Percentiles rank a stretch among this genome's conserved stretches.
Conservation (phyloP, 129 eudicot species). For the Pittosporum tobira region DNA sequence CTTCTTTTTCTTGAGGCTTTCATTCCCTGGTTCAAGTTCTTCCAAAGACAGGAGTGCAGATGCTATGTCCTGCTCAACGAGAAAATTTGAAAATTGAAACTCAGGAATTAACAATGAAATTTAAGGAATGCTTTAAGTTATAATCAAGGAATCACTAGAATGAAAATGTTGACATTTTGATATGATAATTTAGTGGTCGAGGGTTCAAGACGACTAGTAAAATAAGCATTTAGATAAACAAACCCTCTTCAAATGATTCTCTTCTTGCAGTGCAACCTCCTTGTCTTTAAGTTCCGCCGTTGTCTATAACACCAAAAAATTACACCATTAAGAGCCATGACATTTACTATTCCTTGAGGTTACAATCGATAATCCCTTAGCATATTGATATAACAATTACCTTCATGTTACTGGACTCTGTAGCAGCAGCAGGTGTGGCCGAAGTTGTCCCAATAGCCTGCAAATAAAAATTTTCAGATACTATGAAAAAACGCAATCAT, state of each 20-base stretch:
- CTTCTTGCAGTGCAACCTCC: background rate
- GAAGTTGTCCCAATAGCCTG: background rate
- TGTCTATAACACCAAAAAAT: background rate
- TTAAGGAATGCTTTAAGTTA: too few relatives aligned
- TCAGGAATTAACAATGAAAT: background rate
- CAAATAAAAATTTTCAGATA: background rate
- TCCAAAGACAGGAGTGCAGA: background rate
- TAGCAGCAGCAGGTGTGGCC: background rate
- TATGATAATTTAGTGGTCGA: too few relatives aligned
- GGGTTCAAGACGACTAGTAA: background rate
- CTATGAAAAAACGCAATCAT: background rate
- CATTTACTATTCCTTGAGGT: too few relatives aligned
- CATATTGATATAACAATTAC: background rate
- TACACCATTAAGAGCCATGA: too few relatives aligned
- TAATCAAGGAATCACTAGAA: too few relatives aligned
- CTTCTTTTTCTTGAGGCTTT: background rate
- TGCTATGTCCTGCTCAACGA: slow-evolving; percentile 1
- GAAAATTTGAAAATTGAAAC: background rate
- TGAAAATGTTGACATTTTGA: too few relatives aligned
- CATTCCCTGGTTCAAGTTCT: background rate
- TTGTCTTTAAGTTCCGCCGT: background rate
- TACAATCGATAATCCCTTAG: too few relatives aligned
- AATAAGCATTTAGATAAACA: background rate
- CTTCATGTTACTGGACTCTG: background rate
- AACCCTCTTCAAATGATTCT: background rate